phyloP scores from a whole-genome alignment of 2,329 filamentous ascomycete genomes.

The Fusarium redolens region DNA sequence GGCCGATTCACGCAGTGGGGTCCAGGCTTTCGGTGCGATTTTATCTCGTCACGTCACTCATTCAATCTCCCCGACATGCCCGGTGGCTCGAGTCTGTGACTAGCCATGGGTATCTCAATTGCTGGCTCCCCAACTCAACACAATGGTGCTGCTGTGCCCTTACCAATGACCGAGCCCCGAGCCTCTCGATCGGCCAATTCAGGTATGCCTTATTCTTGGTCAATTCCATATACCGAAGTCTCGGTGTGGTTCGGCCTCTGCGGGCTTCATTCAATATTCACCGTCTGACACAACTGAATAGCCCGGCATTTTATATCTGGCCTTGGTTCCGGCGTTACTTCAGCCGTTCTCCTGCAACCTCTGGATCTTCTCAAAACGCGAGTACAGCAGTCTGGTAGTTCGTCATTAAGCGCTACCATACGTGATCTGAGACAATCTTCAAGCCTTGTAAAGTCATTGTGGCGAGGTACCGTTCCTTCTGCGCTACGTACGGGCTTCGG shows the following conservation, averaged over 20 bases:
- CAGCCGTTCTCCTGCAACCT: constrained; percentile 91
- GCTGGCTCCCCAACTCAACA: constrained; percentile 37
- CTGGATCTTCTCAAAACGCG: constrained; percentile 97
- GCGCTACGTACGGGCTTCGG: constrained; percentile 94
- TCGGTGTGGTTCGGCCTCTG: background rate
- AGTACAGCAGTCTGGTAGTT: constrained; percentile 84
- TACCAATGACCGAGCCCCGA: constrained; percentile 32
- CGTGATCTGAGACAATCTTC: constrained; percentile 66
- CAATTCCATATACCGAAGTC: background rate
- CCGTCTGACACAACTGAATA: constrained; percentile 49
- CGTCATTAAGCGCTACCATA: constrained; percentile 64
- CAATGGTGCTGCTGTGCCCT: constrained; percentile 30
- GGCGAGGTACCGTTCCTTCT: constrained; percentile 92
- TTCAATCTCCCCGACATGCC: constrained; percentile 27
- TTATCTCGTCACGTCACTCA: constrained; percentile 41
- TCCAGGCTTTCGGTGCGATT: constrained; percentile 28
- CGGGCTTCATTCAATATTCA: background rate
- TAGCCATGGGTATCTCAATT: constrained; percentile 43
- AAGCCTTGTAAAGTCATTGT: constrained; percentile 75
- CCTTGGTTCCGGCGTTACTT: constrained; percentile 85
- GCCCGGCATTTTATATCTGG: constrained; percentile 91
- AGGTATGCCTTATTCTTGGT: constrained; percentile 36
- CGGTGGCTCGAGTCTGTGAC: constrained; percentile 32
- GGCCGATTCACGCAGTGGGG: constrained; percentile 32
- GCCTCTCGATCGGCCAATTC: constrained; percentile 40